Conservation (phyloP, 2,329 filamentous ascomycete species). For the Celoporthe dispersa region DNA sequence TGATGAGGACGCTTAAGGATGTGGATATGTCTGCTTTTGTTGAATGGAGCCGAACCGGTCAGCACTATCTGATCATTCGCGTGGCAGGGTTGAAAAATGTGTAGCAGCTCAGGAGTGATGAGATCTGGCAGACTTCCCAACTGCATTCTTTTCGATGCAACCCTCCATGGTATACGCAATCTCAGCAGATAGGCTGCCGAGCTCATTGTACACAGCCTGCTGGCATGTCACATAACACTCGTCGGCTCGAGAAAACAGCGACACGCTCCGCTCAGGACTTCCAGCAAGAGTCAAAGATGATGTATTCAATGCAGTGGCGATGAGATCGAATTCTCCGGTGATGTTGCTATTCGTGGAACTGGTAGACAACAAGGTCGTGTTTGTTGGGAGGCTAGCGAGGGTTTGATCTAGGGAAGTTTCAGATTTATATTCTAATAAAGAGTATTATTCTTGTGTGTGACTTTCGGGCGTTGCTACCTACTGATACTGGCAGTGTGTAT, state of each 20-base stretch:
- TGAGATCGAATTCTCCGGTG: neutral
- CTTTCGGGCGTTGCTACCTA: neutral
- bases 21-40: neutral
- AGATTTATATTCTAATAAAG: neutral
- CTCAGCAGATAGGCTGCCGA: conserved; percentile 10
- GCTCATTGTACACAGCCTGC: neutral
- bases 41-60: neutral
- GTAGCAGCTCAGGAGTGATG: too few species aligned
- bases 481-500: conserved; percentile 14
- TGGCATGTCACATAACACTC: conserved; percentile 10
- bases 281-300: neutral
- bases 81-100: neutral
- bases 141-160: conserved; percentile 5
- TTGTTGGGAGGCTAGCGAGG: neutral
- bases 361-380: neutral
- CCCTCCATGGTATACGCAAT: conserved; percentile 11
- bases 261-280: neutral
- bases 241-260: neutral
- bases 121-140: neutral
- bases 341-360: conserved; percentile 8
- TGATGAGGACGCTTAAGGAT: conserved; percentile 11
- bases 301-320: conserved; percentile 6
- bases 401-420: neutral
- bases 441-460: neutral
- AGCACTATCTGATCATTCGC: neutral